These are phyloP conservation scores for Leptographium radiaticola DNA, from an alignment of 2,329 filamentous ascomycete species.

Conservation along the genomic window DNA sequence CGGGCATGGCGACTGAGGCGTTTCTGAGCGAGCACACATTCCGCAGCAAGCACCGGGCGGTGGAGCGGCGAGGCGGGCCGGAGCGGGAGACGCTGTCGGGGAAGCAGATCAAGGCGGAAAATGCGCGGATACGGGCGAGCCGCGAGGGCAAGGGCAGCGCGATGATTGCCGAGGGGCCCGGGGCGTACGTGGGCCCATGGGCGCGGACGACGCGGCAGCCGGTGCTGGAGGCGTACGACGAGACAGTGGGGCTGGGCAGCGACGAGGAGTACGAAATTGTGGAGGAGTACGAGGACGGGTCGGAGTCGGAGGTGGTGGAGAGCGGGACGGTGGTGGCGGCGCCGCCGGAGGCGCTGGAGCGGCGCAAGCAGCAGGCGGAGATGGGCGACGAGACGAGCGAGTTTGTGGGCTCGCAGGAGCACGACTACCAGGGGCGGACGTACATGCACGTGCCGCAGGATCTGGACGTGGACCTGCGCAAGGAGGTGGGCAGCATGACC, in stretches of 20 bases:
- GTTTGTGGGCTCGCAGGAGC: slow-evolving; percentile 72
- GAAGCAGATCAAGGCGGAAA: slow-evolving; percentile 54
- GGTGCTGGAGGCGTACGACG: slow-evolving; percentile 61
- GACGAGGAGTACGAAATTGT: slow-evolving; percentile 72
- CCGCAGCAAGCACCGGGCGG: slow-evolving; percentile 70
- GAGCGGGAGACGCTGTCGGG: slow-evolving; percentile 42
- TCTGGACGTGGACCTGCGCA: slow-evolving; percentile 70
- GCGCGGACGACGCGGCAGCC: slow-evolving; percentile 58
- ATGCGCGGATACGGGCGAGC: slow-evolving; percentile 53
- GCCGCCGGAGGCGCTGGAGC: slow-evolving; percentile 38
- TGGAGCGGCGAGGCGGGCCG: slow-evolving; percentile 53
- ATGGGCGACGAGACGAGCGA: slow-evolving; percentile 65
- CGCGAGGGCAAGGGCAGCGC: slow-evolving; percentile 78
- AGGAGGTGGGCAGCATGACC: slow-evolving; percentile 65
- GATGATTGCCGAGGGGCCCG: slow-evolving; percentile 71
- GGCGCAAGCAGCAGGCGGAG: slow-evolving; percentile 45
- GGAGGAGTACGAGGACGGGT: slow-evolving; percentile 64
- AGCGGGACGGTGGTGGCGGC: slow-evolving; percentile 49
- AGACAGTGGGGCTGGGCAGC: slow-evolving; percentile 53
- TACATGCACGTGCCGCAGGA: slow-evolving; percentile 95
- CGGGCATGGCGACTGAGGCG: slow-evolving; percentile 78
- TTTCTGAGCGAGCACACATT: slow-evolving; percentile 87
- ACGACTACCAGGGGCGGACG: slow-evolving; percentile 88
- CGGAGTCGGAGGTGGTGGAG: slow-evolving; percentile 52
- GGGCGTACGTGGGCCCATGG: slow-evolving; percentile 90